Conservation (phyloP, 441 rosid species). For the Arabidopsis hybrid region DNA sequence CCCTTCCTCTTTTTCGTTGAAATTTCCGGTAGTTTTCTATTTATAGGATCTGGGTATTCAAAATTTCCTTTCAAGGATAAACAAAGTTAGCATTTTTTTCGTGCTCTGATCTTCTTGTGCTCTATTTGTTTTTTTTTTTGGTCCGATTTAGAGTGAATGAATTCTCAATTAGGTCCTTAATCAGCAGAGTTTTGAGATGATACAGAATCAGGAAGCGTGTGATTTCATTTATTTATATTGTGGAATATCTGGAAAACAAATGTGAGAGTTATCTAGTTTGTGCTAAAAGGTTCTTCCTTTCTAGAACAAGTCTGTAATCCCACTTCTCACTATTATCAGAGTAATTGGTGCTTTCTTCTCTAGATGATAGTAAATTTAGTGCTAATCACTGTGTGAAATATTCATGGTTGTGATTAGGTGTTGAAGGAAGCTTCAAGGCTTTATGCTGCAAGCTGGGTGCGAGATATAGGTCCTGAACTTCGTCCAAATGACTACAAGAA, state of each 20-base stretch:
- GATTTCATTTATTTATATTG: background rate
- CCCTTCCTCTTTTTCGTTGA: background rate
- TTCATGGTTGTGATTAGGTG: slow-evolving; percentile 49
- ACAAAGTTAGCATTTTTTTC: background rate
- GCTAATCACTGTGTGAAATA: slow-evolving; percentile 8
- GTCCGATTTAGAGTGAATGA: background rate
- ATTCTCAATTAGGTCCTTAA: background rate
- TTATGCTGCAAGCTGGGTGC: slow-evolving; percentile 86
- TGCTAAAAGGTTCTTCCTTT: background rate
- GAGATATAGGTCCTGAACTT: slow-evolving; percentile 94
- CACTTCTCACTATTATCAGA: background rate
- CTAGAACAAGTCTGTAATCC: background rate
- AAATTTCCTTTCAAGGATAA: background rate
- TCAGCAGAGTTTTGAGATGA: background rate
- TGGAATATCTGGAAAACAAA: background rate
- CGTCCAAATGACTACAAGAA: slow-evolving; percentile 82
- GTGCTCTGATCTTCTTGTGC: background rate
- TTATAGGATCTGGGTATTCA: background rate
- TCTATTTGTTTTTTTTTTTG: background rate
- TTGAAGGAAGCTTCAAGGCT: slow-evolving; percentile 90
- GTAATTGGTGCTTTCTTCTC: slow-evolving; percentile 1
- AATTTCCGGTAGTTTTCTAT: background rate
- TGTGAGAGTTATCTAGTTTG: slow-evolving; percentile 9
- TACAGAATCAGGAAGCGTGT: background rate
- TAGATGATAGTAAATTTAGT: slow-evolving; percentile 1